These are phyloP conservation scores for Ceratocystis albifundus DNA, from an alignment of 2,329 filamentous ascomycete species.

Conservation along the genomic window DNA sequence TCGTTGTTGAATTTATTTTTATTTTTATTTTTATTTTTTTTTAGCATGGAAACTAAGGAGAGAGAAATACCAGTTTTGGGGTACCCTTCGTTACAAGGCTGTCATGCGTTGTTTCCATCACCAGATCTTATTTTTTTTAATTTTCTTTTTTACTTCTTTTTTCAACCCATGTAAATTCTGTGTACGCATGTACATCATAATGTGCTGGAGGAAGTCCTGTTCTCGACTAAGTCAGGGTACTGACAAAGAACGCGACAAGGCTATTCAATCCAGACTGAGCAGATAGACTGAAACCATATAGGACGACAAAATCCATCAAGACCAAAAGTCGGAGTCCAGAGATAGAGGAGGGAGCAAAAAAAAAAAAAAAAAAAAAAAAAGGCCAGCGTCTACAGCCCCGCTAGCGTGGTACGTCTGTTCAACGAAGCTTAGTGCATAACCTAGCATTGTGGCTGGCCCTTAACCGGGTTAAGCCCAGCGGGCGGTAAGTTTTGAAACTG, in stretches of 20 bases:
- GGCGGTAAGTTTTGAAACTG: constrained; percentile 11
- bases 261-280: too few relatives aligned
- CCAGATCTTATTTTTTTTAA: neutral
- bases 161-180: neutral
- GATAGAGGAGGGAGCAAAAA: neutral
- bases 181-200: neutral
- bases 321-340: neutral
- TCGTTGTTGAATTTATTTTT: too few relatives aligned
- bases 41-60: too few relatives aligned
- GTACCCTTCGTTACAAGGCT: too few relatives aligned
- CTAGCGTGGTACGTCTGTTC: neutral
- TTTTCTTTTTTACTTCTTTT: neutral
- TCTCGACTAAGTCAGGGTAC: neutral
- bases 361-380: neutral
- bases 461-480: neutral
- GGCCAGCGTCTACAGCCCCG: neutral
- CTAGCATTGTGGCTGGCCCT: constrained; percentile 9
- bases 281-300: too few relatives aligned
- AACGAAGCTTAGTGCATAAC: constrained; percentile 1
- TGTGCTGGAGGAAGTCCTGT: neutral
- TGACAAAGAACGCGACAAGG: too few relatives aligned
- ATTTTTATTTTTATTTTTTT: too few relatives aligned
- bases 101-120: too few relatives aligned
- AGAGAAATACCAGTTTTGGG: too few relatives aligned
- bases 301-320: neutral